phyloP scores from a whole-genome alignment of 169 alveolate genomes.

The Plasmodium fragile region DNA sequence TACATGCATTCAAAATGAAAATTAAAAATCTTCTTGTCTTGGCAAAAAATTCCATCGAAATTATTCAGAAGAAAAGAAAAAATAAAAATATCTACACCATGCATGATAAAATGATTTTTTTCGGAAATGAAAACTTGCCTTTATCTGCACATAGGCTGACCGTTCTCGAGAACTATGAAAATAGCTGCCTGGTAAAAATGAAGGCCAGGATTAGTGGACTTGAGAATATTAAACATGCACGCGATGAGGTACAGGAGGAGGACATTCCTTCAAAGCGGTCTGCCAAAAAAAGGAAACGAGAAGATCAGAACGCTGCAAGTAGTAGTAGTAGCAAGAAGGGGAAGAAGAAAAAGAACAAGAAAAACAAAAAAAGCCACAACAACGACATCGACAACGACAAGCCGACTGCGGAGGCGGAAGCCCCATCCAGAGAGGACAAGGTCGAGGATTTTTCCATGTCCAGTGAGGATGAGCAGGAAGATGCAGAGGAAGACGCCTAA shows the following conservation, averaged over 20 bases:
- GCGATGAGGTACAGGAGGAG: not conserved
- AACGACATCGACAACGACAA: not conserved
- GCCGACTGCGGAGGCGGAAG: not conserved
- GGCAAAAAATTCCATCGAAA: constrained; percentile 57
- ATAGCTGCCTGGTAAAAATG: constrained; percentile 1
- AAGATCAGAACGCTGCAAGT: not conserved
- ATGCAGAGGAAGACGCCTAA: not conserved
- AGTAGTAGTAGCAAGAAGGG: not conserved
- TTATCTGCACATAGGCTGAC: not conserved
- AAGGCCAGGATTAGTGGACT: constrained; percentile 45
- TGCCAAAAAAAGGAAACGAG: constrained; percentile 6
- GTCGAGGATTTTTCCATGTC: constrained; percentile 51
- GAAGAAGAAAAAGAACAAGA: not conserved
- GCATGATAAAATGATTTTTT: constrained; percentile 17
- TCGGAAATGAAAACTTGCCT: constrained; percentile 63
- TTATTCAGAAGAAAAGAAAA: constrained; percentile 59
- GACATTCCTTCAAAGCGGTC: not conserved
- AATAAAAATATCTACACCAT: constrained; percentile 20
- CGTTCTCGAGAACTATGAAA: constrained; percentile 54
- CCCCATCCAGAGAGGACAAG: constrained; percentile 7
- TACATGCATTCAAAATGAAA: constrained; percentile 21
- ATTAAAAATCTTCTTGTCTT: constrained; percentile 18
- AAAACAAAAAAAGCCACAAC: not conserved
- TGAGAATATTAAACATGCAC: constrained; percentile 10
- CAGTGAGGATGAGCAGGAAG: constrained; percentile 27